Evolutionary conservation across 2,329 filamentous ascomycete genomes (phyloP), one percentile per base, ranked within the genome.

Genomic region (Ceratocystis variospora): DNA sequence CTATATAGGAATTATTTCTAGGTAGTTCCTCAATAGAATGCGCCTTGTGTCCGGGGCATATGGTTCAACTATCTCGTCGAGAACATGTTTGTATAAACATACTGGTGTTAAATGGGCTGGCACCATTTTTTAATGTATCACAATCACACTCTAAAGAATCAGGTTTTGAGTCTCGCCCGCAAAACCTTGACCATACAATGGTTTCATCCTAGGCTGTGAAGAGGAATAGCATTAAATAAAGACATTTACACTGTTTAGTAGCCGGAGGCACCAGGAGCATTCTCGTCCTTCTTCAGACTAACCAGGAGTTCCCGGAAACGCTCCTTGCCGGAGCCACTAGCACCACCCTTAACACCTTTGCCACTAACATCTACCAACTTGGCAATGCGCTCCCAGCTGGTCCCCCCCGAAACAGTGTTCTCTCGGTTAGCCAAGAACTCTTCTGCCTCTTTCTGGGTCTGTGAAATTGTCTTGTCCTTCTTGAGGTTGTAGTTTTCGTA

Each of bases 401-500:
- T 99, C 69, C 94, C 94, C 63, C 94, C 94, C 10, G 90, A 90
- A 28, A 91, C 89, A 48, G 92, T 96, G 75, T 97, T 92, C 75
- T 99, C 93, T 68, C 92, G 85, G 76, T 81, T 91, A 65, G 84
- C 87, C 61, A 97, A 79, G 77, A 97, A 99, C 74, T 96, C 86
- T 73, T 97, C 93, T 5, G 93, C 94, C 72, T 99, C 94, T 75
- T 89, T 88, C 72, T 87, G 85, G 66, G 93, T 94, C 79, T 96
- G 90, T 25, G 87, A 81, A 71, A 96, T 87, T 68, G 84, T 85
- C 83, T 97, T 97, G 76, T 99, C 94, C 76, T 94, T 93, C 80
- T 96, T 96, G 76, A 88, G 87, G 80, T 97, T 97, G 81, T 99
- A 99, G 78, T 96, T 96, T 74, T 96, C 92, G 81, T 99, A 99